phyloP scores from a whole-genome alignment of 2,329 filamentous ascomycete genomes.

The Juglanconis juglandina region DNA sequence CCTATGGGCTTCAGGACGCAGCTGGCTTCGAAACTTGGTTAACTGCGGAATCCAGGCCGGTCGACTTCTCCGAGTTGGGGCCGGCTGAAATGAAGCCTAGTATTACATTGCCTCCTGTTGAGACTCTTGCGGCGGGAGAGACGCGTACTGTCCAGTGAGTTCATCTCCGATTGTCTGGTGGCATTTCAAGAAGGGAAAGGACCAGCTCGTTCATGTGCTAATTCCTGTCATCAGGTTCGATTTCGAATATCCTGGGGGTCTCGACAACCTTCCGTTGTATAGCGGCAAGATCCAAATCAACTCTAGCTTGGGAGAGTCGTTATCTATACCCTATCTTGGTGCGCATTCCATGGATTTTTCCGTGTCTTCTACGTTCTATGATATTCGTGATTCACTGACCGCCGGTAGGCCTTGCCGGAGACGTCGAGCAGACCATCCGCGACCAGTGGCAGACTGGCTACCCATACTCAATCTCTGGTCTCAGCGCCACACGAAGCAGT shows the following conservation, averaged over 20 bases:
- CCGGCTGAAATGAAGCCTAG: slow-evolving; percentile 5
- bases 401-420: neutral
- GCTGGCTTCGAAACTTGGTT: slow-evolving; percentile 14
- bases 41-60: neutral
- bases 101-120: slow-evolving; percentile 1
- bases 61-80: slow-evolving; percentile 1
- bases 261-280: slow-evolving; percentile 32
- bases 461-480: slow-evolving; percentile 12
- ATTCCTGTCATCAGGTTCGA: slow-evolving; percentile 18
- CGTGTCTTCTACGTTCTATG: neutral
- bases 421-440: neutral
- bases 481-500: neutral
- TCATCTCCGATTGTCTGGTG: neutral
- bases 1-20: slow-evolving; percentile 7
- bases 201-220: neutral
- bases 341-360: neutral
- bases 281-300: slow-evolving; percentile 32
- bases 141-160: slow-evolving; percentile 3
- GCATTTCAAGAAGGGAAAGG: neutral
- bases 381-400: neutral
- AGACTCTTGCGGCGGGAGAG: slow-evolving; percentile 8
- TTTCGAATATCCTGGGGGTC: slow-evolving; percentile 21
- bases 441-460: slow-evolving; percentile 13
- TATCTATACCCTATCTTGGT: slow-evolving; percentile 32
- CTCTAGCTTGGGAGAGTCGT: slow-evolving; percentile 28